These are phyloP conservation scores for Coelastrella sp. DNA, from an alignment of 139 green algal genomes.

Conservation along the genomic window DNA sequence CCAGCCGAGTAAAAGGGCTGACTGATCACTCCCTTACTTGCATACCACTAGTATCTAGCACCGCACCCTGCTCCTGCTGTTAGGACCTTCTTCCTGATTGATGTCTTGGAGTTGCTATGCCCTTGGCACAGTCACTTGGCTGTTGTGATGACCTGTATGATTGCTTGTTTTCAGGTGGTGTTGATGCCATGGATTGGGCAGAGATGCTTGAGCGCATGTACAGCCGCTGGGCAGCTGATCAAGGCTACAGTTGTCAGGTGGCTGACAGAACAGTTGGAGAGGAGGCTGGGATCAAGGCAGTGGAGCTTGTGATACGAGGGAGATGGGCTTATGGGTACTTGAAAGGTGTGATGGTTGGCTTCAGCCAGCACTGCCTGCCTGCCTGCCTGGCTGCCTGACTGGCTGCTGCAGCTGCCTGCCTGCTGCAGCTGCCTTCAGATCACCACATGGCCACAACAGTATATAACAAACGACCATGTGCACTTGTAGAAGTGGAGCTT, in stretches of 20 bases:
- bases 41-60: too few relatives aligned
- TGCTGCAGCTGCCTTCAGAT: too few relatives aligned
- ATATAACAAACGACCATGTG: too few relatives aligned
- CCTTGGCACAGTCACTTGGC: too few relatives aligned
- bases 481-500: neutral
- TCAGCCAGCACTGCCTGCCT: neutral
- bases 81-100: too few relatives aligned
- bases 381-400: neutral
- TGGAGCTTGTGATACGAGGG: slow-evolving; percentile 87
- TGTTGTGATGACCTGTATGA: too few relatives aligned
- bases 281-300: slow-evolving; percentile 92
- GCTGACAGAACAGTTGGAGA: slow-evolving; percentile 74
- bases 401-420: neutral
- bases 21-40: too few relatives aligned
- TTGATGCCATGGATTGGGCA: slow-evolving; percentile 93
- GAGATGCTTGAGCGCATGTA: slow-evolving; percentile 93
- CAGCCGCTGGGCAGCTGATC: slow-evolving; percentile 77
- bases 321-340: slow-evolving; percentile 65
- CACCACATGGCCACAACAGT: too few relatives aligned
- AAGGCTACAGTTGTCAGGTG: slow-evolving; percentile 54
- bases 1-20: too few relatives aligned
- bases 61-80: too few relatives aligned
- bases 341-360: slow-evolving; percentile 29
- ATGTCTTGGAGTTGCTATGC: too few relatives aligned
- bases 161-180: slow-evolving; percentile 69